These are phyloP conservation scores for Leishmania martiniquensis DNA, from an alignment of 208 protist genomes.

Conservation along the genomic window DNA sequence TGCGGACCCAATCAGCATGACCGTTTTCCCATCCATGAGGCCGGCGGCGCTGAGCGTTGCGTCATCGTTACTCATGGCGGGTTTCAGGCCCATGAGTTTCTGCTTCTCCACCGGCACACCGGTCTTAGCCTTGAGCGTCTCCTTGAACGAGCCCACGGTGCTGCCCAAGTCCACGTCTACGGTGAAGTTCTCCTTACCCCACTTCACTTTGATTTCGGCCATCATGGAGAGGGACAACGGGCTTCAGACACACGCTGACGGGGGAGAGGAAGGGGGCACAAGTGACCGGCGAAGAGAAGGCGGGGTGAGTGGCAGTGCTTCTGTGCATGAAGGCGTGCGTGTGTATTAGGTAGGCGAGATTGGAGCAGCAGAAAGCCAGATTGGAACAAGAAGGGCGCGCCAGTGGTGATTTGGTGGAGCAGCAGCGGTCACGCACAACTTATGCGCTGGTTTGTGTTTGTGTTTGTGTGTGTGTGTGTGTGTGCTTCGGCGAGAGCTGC, in stretches of 20 bases:
- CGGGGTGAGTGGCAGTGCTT: neutral
- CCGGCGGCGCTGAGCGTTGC: conserved; percentile 47
- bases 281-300: neutral
- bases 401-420: neutral
- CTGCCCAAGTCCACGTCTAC: conserved; percentile 52
- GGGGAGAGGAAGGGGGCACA: neutral
- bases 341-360: neutral
- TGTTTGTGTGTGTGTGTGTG: too few species aligned
- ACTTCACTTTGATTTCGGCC: conserved; percentile 67
- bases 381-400: neutral
- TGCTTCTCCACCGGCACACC: conserved; percentile 80
- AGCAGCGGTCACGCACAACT: neutral
- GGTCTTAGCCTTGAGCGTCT: conserved; percentile 50
- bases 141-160: conserved; percentile 55
- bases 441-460: too few species aligned
- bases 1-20: conserved; percentile 83
- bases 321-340: neutral
- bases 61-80: conserved; percentile 23
- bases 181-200: conserved; percentile 72
- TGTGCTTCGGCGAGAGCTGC: neutral
- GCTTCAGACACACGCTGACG: too few species aligned
- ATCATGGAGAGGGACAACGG: conserved; percentile 16
- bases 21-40: conserved; percentile 54
- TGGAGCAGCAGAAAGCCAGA: neutral
- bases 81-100: conserved; percentile 84